These are phyloP conservation scores for Emmonsiellopsis sp. DNA, from an alignment of 2,329 filamentous ascomycete genomes.

Conservation along the genomic window DNA sequence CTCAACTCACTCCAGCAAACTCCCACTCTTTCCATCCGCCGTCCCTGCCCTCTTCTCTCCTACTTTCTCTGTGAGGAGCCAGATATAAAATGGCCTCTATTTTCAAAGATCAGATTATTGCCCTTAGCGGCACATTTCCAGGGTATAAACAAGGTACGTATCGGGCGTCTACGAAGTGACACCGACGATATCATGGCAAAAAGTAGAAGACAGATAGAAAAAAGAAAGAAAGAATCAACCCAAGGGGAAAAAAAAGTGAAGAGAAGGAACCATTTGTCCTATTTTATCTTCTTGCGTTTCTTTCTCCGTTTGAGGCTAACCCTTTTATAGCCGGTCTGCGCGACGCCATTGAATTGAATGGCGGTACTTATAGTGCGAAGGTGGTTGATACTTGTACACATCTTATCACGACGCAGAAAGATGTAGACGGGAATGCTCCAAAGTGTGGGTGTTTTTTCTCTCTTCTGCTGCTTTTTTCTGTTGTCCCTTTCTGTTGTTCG, in stretches of 20 bases:
- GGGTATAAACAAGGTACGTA: conserved; percentile 41
- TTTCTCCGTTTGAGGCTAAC: conserved; percentile 2
- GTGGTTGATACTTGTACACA: conserved; percentile 28
- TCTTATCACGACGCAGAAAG: conserved; percentile 27
- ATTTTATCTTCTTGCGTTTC: not conserved
- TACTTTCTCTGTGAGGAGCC: not conserved
- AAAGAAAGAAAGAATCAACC: not conserved
- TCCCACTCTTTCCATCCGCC: not conserved
- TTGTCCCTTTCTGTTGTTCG: not conserved
- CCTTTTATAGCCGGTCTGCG: conserved; percentile 20
- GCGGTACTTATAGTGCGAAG: conserved; percentile 23
- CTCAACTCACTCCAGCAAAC: not conserved
- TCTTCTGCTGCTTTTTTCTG: not conserved
- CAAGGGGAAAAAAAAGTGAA: too few species aligned
- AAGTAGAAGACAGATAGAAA: not conserved
- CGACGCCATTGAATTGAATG: conserved; percentile 22
- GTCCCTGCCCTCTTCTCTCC: not conserved
- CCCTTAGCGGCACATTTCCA: conserved; percentile 52
- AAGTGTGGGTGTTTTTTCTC: conserved; percentile 22
- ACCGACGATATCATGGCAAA: too few species aligned
- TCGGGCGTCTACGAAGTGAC: not conserved
- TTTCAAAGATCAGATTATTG: conserved; percentile 34
- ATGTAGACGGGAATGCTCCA: conserved; percentile 24
- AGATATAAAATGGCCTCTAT: conserved; percentile 15
- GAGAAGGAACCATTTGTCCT: not conserved